phyloP scores from a whole-genome alignment of 345 rosid species.

The Pugionium cornutum region DNA sequence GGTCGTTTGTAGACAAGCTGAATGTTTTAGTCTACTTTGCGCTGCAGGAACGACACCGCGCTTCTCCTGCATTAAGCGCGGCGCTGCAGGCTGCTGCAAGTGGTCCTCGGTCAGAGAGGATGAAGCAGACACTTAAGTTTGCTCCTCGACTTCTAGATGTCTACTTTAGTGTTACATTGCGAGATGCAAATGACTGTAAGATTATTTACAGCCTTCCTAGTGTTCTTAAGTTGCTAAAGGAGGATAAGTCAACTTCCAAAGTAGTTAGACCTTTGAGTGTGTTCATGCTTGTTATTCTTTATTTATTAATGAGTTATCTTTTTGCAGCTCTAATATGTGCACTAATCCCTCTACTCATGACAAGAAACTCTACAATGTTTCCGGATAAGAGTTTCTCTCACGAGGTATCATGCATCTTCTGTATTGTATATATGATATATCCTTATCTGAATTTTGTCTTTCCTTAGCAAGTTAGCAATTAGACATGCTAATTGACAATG shows the following conservation, averaged over 20 bases:
- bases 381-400: constrained; percentile 73
- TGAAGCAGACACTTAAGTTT: constrained; percentile 68
- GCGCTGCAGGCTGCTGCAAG: constrained; percentile 74
- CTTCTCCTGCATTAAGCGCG: constrained; percentile 73
- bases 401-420: constrained; percentile 54
- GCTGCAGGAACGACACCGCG: constrained; percentile 80
- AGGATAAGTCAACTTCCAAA: not conserved
- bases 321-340: constrained; percentile 88
- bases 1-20: not conserved
- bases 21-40: constrained; percentile 19
- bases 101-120: constrained; percentile 67
- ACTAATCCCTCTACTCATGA: constrained; percentile 78
- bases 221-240: not conserved
- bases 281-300: constrained; percentile 14
- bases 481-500: constrained; percentile 2
- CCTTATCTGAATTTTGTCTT: not conserved
- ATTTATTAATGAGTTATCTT: not conserved
- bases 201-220: constrained; percentile 16
- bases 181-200: constrained; percentile 82
- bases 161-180: constrained; percentile 70
- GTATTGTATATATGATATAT: constrained; percentile 13
- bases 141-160: constrained; percentile 75
- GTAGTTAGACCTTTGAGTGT: constrained; percentile 2
- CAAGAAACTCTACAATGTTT: constrained; percentile 72
- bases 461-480: not conserved